phyloP scores from a whole-genome alignment of 2,329 filamentous ascomycete species.

The Madurella mycetomatis region DNA sequence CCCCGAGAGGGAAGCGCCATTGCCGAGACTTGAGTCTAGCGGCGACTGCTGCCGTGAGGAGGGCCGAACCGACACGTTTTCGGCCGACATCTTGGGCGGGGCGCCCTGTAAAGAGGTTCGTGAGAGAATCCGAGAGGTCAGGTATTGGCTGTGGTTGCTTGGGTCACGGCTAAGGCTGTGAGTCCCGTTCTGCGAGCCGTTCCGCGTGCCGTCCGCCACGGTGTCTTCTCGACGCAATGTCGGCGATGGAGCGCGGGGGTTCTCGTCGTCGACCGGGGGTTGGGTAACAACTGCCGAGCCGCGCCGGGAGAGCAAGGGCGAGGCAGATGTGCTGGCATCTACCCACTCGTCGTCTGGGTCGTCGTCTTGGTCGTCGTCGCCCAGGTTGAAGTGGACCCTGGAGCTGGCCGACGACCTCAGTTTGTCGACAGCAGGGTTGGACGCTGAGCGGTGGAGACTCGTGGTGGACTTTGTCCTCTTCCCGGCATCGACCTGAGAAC shows the following conservation, averaged over 20 bases:
- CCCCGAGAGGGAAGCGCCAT: conserved; percentile 26
- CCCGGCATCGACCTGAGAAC: conserved; percentile 53
- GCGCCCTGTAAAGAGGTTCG: conserved; percentile 58
- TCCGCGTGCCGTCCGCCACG: background rate
- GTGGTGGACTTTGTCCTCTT: conserved; percentile 49
- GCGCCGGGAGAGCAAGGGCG: conserved; percentile 51
- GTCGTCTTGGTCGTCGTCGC: conserved; percentile 43
- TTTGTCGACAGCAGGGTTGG: conserved; percentile 46
- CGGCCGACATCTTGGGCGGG: conserved; percentile 61
- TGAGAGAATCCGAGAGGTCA: conserved; percentile 64
- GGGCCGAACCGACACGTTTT: conserved; percentile 47
- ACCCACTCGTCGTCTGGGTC: conserved; percentile 58
- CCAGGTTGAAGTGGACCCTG: conserved; percentile 61
- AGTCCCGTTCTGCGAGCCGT: conserved; percentile 8
- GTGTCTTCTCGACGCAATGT: conserved; percentile 12
- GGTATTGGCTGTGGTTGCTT: conserved; percentile 56
- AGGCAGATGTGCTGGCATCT: conserved; percentile 60
- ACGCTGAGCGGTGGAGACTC: conserved; percentile 50
- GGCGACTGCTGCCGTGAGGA: conserved; percentile 38
- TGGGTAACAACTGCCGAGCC: conserved; percentile 41
- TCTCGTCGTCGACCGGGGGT: conserved; percentile 18
- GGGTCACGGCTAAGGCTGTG: conserved; percentile 35
- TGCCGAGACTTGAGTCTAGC: conserved; percentile 25
- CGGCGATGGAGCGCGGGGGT: conserved; percentile 4
- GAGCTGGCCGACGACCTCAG: conserved; percentile 32